Evolutionary conservation across 208 protist genomes (phyloP).

Genomic region (Trypanosoma theileri): DNA sequence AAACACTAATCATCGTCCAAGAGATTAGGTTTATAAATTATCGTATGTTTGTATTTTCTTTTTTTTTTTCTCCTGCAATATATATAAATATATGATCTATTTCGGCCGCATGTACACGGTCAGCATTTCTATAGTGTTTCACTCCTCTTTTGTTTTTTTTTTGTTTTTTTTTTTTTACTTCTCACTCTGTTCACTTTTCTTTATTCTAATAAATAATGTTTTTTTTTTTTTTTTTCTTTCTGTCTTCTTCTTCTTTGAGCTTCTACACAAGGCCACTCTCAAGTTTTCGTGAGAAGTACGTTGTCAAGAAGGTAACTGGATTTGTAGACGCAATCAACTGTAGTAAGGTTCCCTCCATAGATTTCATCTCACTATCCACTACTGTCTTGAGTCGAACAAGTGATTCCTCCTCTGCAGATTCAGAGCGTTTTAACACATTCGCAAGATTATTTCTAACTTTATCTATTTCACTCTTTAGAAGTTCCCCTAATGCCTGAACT

Average conservation of each 20-base stretch:
- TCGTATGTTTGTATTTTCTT: not conserved
- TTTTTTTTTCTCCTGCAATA: too few relatives aligned
- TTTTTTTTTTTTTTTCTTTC: conserved; percentile 20
- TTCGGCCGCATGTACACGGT: not conserved
- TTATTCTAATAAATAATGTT: not conserved
- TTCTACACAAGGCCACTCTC: not conserved
- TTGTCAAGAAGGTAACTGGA: conserved; percentile 31
- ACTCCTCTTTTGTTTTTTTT: too few relatives aligned
- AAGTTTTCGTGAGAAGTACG: conserved; percentile 22
- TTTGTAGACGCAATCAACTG: conserved; percentile 33
- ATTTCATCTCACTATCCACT: conserved; percentile 66
- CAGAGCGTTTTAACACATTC: conserved; percentile 46
- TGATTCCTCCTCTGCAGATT: conserved; percentile 62
- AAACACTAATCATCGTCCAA: too few relatives aligned
- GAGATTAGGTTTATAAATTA: too few relatives aligned
- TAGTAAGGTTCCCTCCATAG: conserved; percentile 50
- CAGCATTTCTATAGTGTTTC: conserved; percentile 3
- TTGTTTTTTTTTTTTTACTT: too few relatives aligned
- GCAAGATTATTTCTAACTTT: conserved; percentile 58
- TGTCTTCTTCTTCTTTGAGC: not conserved
- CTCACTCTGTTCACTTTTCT: too few relatives aligned
- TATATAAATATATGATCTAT: conserved; percentile 3
- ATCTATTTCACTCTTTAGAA: conserved; percentile 66
- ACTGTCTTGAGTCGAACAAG: conserved; percentile 64
- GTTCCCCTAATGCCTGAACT: conserved; percentile 68